Evolutionary conservation across 805 yeast species (phyloP).

Genomic region (Ogataea allantospora): DNA sequence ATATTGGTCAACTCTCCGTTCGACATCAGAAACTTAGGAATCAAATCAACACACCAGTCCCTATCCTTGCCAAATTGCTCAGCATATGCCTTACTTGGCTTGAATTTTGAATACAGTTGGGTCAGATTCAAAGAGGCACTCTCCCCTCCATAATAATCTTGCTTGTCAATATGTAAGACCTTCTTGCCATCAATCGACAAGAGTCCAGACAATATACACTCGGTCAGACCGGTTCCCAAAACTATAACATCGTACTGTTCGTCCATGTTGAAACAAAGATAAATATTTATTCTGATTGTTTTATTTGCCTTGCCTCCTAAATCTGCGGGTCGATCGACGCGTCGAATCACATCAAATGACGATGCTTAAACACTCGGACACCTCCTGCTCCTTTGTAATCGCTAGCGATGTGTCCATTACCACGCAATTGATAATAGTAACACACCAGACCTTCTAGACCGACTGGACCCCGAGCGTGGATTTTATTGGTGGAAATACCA

Average conservation of each 20-base stretch:
- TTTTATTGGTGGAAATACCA: constrained; percentile 94
- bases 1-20: constrained; percentile 96
- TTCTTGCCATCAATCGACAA: constrained; percentile 98
- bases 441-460: constrained; percentile 96
- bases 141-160: constrained; percentile 95
- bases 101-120: constrained; percentile 77
- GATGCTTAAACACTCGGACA: constrained; percentile 69
- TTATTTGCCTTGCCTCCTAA: constrained; percentile 1
- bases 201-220: constrained; percentile 90
- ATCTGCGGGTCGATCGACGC: constrained; percentile 5
- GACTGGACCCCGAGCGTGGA: constrained; percentile 98
- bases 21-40: constrained; percentile 96
- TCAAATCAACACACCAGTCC: constrained; percentile 97
- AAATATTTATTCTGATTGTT: background rate
- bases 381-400: constrained; percentile 97
- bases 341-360: constrained; percentile 38
- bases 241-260: constrained; percentile 97
- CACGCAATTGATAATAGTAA: constrained; percentile 90
- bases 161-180: constrained; percentile 93
- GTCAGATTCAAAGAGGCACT: constrained; percentile 78
- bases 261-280: constrained; percentile 59
- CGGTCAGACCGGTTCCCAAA: constrained; percentile 91
- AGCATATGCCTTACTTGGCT: constrained; percentile 73
- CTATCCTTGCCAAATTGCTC: constrained; percentile 82
- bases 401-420: constrained; percentile 88